These are phyloP conservation scores for Hydnomerulius pinastri DNA, from an alignment of 768 basidiomycete genomes.

Conservation along the genomic window DNA sequence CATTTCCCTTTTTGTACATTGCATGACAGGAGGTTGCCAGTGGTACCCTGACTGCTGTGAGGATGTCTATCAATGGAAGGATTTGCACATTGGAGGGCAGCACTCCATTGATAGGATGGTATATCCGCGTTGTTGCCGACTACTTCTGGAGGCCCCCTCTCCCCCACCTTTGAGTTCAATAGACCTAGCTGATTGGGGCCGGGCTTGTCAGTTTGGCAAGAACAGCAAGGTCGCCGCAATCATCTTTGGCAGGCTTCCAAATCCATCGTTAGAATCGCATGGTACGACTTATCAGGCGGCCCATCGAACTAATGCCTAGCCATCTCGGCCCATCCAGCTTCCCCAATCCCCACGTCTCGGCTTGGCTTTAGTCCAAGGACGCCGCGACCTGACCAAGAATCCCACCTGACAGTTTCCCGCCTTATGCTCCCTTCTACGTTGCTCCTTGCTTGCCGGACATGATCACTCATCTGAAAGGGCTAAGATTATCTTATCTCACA, in stretches of 20 bases:
- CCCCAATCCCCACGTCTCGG: too few relatives aligned
- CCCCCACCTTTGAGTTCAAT: background rate
- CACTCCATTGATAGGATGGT: background rate
- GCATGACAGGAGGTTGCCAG: background rate
- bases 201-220: background rate
- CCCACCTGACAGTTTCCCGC: background rate
- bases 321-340: too few relatives aligned
- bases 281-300: too few relatives aligned
- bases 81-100: background rate
- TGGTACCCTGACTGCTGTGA: background rate
- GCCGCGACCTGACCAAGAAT: background rate
- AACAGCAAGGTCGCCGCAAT: background rate
- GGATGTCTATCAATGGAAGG: background rate
- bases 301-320: too few relatives aligned
- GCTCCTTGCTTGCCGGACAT: conserved; percentile 16
- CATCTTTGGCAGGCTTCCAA: background rate
- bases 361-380: background rate
- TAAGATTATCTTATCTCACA: conserved; percentile 23
- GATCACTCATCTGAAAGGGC: background rate
- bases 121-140: background rate
- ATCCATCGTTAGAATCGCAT: too few relatives aligned
- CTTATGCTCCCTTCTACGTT: background rate
- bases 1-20: conserved; percentile 7
- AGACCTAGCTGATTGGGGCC: background rate
- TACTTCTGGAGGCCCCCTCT: background rate